These are phyloP conservation scores for Exophiala viscosa DNA, from an alignment of 2,329 filamentous ascomycete genomes.

Conservation along the genomic window DNA sequence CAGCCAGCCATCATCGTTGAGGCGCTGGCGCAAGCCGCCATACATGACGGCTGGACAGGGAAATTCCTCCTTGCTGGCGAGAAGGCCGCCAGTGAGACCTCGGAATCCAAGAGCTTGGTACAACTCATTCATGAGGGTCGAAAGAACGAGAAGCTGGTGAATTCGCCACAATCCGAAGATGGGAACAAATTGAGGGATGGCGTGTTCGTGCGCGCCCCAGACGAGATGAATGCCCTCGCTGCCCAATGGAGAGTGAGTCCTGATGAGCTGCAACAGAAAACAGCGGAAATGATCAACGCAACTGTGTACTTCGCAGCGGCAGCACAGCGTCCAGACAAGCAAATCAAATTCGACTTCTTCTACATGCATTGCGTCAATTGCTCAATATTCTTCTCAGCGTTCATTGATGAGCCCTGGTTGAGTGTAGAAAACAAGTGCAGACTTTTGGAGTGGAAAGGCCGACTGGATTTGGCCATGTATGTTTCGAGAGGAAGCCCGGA, in stretches of 20 bases:
- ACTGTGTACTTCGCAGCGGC: slow-evolving; percentile 56
- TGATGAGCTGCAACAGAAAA: slow-evolving; percentile 55
- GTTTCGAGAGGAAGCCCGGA: slow-evolving; percentile 62
- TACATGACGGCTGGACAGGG: slow-evolving; percentile 48
- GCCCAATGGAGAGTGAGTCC: slow-evolving; percentile 55
- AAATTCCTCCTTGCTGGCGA: slow-evolving; percentile 45
- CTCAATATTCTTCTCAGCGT: slow-evolving; percentile 66
- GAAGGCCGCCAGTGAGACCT: slow-evolving; percentile 38
- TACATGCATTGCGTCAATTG: slow-evolving; percentile 73
- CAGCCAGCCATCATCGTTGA: slow-evolving; percentile 74
- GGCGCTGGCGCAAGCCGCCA: slow-evolving; percentile 68
- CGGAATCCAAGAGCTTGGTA: slow-evolving; percentile 41
- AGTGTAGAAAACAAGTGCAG: slow-evolving; percentile 59
- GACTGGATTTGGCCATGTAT: slow-evolving; percentile 71
- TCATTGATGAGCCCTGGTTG: slow-evolving; percentile 59
- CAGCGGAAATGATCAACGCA: slow-evolving; percentile 68
- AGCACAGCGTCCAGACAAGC: slow-evolving; percentile 61
- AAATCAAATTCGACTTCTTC: slow-evolving; percentile 78
- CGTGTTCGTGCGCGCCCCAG: slow-evolving; percentile 58
- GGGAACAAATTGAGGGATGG: slow-evolving; percentile 66
- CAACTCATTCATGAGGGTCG: slow-evolving; percentile 61
- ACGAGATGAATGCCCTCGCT: slow-evolving; percentile 61
- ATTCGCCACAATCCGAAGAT: slow-evolving; percentile 52
- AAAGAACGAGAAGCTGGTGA: slow-evolving; percentile 54
- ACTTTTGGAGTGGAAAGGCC: slow-evolving; percentile 77